Evolutionary conservation across 2,329 filamentous ascomycete genomes (phyloP), one percentile per base, ranked within the genome.

Genomic region (Fusarium acutatum): DNA sequence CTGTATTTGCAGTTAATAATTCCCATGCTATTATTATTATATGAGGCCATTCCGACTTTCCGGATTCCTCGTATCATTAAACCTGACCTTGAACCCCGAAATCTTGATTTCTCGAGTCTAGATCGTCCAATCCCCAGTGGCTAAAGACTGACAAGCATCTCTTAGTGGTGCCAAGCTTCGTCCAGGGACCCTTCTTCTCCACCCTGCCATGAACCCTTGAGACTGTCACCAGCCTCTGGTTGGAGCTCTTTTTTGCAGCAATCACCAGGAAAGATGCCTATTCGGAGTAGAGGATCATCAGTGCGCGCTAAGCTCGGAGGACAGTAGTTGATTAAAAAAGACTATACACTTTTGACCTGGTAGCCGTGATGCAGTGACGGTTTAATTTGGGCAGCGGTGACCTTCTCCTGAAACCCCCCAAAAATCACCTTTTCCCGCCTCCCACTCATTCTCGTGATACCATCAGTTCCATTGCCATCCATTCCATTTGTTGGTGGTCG

Each of bases 301-400:
- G 24, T 56, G 64, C 69, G 67, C 71, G 71, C 71, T 72, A 74
- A 74, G 46, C 71, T 74, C 71, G 67, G 61, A 43, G 43, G 43
- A 28, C 46, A 37, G 46, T 37, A 53, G 17, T 35, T 47, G 66
- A 59, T 52, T 17, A 9, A 69, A 69, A 54, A 69, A 53, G 40
- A 53, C n/a, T 15, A 15, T n/a, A 22, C 44, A 64, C 7, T 6
- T 44, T 58, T 32, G n/a, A 22, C 24, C 20, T 47, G 20, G 10
- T n/a, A 12, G 7, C 32, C 7, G n/a, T 35, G 18, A 9, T 26
- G 15, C 2, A 59, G n/a, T 65, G 66, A n/a, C n/a, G 26, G 46
- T 6, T 34, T 69, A 26, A 59, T 69, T 69, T 62, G 47, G 47
- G n/a, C 13, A 56, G 15, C 9, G 43, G n/a, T 40, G 14, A 20